These are phyloP conservation scores for Kuraishia borneana DNA, from an alignment of 805 yeast genomes.

Conservation along the genomic window DNA sequence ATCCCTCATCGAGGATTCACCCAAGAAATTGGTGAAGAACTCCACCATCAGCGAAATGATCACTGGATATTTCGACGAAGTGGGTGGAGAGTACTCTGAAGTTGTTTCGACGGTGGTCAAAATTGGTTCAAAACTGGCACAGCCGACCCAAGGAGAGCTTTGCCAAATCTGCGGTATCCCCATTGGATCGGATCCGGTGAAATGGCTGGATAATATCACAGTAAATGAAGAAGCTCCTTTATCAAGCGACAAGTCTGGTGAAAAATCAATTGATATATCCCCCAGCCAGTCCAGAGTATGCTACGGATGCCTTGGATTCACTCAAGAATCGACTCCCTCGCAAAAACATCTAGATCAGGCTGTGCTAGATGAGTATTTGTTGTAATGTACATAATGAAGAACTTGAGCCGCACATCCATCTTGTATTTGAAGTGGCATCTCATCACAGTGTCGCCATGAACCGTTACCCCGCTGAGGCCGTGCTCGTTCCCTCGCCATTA, in stretches of 20 bases:
- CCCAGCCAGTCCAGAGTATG: conserved; percentile 29
- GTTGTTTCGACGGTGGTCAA: conserved; percentile 88
- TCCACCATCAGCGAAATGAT: conserved; percentile 65
- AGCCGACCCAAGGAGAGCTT: conserved; percentile 22
- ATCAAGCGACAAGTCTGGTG: conserved; percentile 26
- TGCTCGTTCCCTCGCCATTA: conserved; percentile 24
- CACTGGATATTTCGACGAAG: conserved; percentile 53
- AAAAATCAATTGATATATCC: conserved; percentile 23
- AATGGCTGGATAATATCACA: conserved; percentile 63
- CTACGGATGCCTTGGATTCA: conserved; percentile 62
- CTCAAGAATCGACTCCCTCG: conserved; percentile 18
- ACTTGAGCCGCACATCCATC: too few relatives aligned
- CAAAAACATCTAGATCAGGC: conserved; percentile 13
- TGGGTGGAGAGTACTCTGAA: conserved; percentile 76
- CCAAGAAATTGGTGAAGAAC: neutral
- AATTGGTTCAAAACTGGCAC: conserved; percentile 68
- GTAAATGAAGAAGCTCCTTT: conserved; percentile 44
- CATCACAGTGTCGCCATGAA: conserved; percentile 23
- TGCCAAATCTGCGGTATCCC: conserved; percentile 50
- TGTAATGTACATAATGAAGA: too few relatives aligned
- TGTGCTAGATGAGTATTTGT: conserved; percentile 15
- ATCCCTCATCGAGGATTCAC: neutral
- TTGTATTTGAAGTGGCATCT: too few relatives aligned
- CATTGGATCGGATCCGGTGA: conserved; percentile 45
- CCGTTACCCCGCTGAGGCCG: conserved; percentile 21